Evolutionary conservation across 2,329 filamentous ascomycete genomes (phyloP).

Genomic region (Ilyonectria sp.): DNA sequence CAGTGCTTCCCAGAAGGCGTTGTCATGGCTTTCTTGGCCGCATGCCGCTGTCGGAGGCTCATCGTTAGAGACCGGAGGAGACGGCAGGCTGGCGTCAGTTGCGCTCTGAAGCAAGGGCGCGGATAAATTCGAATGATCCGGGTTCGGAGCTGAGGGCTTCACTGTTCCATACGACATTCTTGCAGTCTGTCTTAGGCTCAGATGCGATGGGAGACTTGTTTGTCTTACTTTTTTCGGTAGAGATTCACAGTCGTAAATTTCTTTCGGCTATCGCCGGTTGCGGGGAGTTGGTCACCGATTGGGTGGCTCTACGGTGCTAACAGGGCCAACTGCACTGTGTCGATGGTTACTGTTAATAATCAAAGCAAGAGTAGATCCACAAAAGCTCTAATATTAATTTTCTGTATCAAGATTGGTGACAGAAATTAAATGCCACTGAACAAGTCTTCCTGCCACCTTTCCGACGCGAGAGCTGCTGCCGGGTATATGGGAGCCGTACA

Average conservation of each 20-base stretch:
- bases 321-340: no score
- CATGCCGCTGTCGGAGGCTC: neutral
- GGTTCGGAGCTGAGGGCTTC: constrained; percentile 11
- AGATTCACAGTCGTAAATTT: neutral
- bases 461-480: no score
- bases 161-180: constrained; percentile 31
- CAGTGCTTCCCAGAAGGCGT: neutral
- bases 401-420: no score
- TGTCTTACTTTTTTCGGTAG: neutral
- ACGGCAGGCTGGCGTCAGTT: neutral
- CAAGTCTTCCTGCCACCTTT: no score
- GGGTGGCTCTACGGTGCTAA: no score
- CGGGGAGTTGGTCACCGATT: no score
- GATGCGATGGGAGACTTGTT: neutral
- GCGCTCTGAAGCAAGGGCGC: neutral
- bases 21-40: neutral
- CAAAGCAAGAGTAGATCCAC: no score
- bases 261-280: no score
- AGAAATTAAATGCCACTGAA: no score
- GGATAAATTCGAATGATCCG: constrained; percentile 10
- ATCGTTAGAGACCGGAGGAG: neutral
- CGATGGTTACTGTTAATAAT: no score
- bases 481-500: no score
- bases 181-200: neutral
- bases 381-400: no score